Conservation (phyloP, 2,329 filamentous ascomycete genomes). For the Furcasterigmium sp. region DNA sequence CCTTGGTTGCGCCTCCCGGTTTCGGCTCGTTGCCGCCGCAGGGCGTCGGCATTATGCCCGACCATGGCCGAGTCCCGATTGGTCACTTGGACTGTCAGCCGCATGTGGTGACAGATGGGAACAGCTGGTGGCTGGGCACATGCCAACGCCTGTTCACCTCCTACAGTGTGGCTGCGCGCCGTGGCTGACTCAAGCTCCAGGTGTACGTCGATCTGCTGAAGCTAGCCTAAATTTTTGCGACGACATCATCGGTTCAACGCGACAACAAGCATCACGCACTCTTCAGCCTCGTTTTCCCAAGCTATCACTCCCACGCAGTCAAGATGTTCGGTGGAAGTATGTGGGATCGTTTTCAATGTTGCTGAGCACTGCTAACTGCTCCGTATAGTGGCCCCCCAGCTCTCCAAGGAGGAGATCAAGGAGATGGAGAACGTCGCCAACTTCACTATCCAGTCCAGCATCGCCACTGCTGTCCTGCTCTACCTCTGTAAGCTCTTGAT, state of each 20-base stretch:
- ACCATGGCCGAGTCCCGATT: background rate
- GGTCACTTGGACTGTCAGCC: background rate
- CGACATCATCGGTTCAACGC: conserved; percentile 4
- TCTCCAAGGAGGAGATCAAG: conserved; percentile 65
- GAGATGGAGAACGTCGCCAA: conserved; percentile 63
- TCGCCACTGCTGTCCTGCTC: conserved; percentile 60
- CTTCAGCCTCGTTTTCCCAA: no score
- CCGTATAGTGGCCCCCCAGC: conserved; percentile 59
- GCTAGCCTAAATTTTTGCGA: conserved; percentile 2
- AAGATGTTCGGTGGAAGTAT: conserved; percentile 62
- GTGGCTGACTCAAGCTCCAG: no score
- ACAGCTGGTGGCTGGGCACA: no score
- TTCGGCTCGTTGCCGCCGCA: background rate
- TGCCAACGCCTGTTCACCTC: no score
- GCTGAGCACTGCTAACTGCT: background rate
- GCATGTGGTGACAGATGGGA: no score
- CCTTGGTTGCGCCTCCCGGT: background rate
- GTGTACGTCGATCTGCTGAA: no score
- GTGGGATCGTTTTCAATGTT: conserved; percentile 16
- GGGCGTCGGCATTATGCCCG: background rate
- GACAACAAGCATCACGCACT: background rate
- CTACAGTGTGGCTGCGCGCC: no score
- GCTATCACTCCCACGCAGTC: no score
- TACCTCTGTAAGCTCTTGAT: conserved; percentile 79
- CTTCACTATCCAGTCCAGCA: conserved; percentile 61